phyloP scores from a whole-genome alignment of 306 rosid genomes.

The Trichosanthes truncata region DNA sequence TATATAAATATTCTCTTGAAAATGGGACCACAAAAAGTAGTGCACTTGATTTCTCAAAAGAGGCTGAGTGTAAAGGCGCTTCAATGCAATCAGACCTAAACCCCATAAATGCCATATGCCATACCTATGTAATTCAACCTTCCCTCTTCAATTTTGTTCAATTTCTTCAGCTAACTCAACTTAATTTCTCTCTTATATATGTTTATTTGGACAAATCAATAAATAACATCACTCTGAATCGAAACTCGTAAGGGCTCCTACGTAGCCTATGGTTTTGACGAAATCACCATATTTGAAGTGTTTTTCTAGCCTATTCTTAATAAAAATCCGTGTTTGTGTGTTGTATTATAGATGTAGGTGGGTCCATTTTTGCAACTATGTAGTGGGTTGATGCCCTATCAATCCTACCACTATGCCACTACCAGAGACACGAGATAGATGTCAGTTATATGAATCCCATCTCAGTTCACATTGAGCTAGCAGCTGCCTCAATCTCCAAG shows the following conservation, averaged over 20 bases:
- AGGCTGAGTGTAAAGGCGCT: neutral
- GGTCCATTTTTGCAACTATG: slow-evolving; percentile 6
- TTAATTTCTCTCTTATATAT: neutral
- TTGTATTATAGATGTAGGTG: neutral
- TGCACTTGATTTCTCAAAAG: neutral
- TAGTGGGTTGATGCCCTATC: neutral
- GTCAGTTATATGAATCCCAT: neutral
- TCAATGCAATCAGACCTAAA: neutral
- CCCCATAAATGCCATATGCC: slow-evolving; percentile 10
- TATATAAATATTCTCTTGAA: neutral
- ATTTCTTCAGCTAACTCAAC: neutral
- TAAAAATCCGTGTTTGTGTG: neutral
- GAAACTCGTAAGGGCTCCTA: neutral
- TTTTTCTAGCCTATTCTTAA: neutral
- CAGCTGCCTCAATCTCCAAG: neutral
- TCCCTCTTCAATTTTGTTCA: neutral
- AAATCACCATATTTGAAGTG: neutral
- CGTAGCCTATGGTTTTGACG: neutral
- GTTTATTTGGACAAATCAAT: neutral
- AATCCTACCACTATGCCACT: neutral
- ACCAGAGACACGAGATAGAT: neutral
- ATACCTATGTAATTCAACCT: neutral
- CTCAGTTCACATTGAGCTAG: neutral
- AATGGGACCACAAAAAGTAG: slow-evolving; percentile 4
- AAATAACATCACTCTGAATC: neutral